Evolutionary conservation across 345 rosid genomes (phyloP).

Genomic region (Linum usitatissimum): DNA sequence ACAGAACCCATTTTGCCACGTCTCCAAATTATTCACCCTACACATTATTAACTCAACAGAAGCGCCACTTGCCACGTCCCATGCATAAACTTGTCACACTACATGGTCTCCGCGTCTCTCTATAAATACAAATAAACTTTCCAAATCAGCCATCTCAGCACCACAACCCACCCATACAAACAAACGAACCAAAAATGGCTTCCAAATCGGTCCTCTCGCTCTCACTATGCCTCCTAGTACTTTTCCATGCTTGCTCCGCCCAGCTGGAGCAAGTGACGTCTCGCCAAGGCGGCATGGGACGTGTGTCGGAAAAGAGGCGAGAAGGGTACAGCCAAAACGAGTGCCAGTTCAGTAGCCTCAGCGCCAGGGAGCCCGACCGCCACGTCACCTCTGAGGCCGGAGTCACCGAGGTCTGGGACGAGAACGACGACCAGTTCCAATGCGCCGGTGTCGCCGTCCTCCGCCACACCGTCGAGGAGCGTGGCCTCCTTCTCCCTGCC

Average conservation of each 20-base stretch:
- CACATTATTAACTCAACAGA: no score
- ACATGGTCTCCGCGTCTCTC: neutral
- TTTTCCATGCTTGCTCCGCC: constrained; percentile 2
- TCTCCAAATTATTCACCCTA: no score
- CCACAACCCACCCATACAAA: neutral
- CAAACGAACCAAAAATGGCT: neutral
- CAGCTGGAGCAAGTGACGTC: neutral
- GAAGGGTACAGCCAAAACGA: constrained; percentile 13
- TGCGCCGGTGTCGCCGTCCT: constrained; percentile 34
- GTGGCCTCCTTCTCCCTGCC: constrained; percentile 34
- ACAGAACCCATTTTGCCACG: neutral
- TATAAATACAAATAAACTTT: no score
- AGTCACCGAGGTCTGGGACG: constrained; percentile 32
- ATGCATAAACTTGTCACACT: neutral
- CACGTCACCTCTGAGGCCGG: constrained; percentile 31
- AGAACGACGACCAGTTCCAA: constrained; percentile 24
- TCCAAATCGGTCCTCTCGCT: neutral
- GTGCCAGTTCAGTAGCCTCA: constrained; percentile 26
- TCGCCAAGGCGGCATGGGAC: neutral
- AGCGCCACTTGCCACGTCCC: neutral
- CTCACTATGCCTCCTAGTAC: constrained; percentile 1
- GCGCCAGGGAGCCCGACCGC: constrained; percentile 24
- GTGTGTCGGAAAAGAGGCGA: neutral
- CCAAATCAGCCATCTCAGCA: neutral
- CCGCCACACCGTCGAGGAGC: constrained; percentile 24